These are phyloP conservation scores for Blastomyces silverae DNA, from an alignment of 2,329 filamentous ascomycete species.

Conservation along the genomic window DNA sequence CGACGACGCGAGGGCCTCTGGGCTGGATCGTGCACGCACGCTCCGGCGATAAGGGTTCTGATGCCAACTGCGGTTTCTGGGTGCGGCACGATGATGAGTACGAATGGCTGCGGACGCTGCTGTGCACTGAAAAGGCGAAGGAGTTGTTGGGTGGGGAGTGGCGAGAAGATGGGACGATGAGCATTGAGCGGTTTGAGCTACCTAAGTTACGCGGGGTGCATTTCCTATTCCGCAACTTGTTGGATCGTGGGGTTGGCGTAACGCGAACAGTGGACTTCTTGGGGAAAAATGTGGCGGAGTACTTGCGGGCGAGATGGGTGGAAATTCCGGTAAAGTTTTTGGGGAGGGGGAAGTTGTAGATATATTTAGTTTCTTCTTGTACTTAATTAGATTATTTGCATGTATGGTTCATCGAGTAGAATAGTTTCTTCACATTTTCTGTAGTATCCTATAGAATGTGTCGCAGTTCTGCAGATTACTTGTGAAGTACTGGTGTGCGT, in stretches of 20 bases:
- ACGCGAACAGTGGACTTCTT: conserved; percentile 35
- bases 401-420: not conserved
- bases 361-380: not conserved
- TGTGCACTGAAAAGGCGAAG: conserved; percentile 22
- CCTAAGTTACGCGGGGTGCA: conserved; percentile 38
- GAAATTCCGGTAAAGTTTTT: conserved; percentile 34
- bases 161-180: conserved; percentile 18
- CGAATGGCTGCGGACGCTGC: conserved; percentile 27
- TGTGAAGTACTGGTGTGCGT: not conserved
- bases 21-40: conserved; percentile 33
- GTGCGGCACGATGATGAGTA: conserved; percentile 29
- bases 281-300: conserved; percentile 39
- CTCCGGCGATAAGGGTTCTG: conserved; percentile 33
- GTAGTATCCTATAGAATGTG: not conserved
- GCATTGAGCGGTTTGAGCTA: conserved; percentile 45
- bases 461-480: not conserved
- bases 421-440: not conserved
- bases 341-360: conserved; percentile 25
- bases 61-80: conserved; percentile 36
- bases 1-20: conserved; percentile 27
- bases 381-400: not conserved
- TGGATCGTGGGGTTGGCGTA: conserved; percentile 34
- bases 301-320: conserved; percentile 32
- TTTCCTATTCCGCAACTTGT: conserved; percentile 36
- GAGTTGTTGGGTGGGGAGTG: conserved; percentile 27